Evolutionary conservation across 2,329 filamentous ascomycete genomes (phyloP).

Genomic region (Dactylonectria macrodidyma): DNA sequence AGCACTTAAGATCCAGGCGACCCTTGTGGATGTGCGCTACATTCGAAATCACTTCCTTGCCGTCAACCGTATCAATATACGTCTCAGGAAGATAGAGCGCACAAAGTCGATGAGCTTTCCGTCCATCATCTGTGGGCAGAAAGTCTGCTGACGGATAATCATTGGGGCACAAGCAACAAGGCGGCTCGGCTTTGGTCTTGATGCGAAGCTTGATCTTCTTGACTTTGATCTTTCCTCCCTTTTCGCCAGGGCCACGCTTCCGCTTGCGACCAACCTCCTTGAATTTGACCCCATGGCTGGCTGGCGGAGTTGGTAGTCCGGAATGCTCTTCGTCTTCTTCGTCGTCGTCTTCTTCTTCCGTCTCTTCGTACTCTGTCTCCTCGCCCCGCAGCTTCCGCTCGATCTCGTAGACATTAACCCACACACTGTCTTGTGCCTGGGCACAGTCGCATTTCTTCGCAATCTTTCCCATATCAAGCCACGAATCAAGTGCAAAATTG

Average conservation of each 20-base stretch:
- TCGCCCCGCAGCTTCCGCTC: constrained; percentile 95
- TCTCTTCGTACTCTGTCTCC: constrained; percentile 86
- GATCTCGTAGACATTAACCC: constrained; percentile 97
- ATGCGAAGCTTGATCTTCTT: constrained; percentile 87
- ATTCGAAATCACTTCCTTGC: constrained; percentile 82
- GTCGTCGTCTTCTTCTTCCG: constrained; percentile 79
- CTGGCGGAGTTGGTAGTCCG: constrained; percentile 84
- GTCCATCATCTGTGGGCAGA: constrained; percentile 89
- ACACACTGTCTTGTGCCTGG: constrained; percentile 95
- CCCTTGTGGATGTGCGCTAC: constrained; percentile 87
- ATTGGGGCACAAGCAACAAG: constrained; percentile 94
- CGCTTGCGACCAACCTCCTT: constrained; percentile 77
- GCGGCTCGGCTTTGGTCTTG: constrained; percentile 79
- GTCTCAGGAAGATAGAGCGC: constrained; percentile 94
- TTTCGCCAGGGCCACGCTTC: constrained; percentile 53
- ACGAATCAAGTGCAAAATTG: constrained; percentile 96
- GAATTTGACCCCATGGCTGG: constrained; percentile 79
- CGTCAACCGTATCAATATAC: constrained; percentile 81
- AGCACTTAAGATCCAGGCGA: constrained; percentile 91
- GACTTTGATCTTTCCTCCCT: constrained; percentile 67
- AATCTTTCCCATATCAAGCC: constrained; percentile 94
- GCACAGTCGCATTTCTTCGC: constrained; percentile 98
- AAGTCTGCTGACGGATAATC: constrained; percentile 86
- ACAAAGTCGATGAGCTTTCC: constrained; percentile 89
- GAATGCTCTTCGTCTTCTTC: constrained; percentile 73